phyloP scores from a whole-genome alignment of 2,329 filamentous ascomycete genomes.

The Pseudogymnoascus sp. region DNA sequence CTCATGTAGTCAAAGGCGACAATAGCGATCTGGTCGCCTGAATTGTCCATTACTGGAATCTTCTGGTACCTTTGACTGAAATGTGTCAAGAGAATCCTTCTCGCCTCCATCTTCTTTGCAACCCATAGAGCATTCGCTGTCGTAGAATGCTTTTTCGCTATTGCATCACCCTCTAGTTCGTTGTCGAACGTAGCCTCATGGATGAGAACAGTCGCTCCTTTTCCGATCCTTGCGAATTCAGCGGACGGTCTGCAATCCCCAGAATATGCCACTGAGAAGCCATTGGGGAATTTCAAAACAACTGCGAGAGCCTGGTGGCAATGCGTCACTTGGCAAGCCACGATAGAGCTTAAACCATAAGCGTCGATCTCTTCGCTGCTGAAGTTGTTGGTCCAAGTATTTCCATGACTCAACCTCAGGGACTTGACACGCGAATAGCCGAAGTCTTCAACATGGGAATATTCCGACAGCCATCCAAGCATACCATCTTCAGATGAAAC shows the following conservation, averaged over 20 bases:
- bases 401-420: slow-evolving; percentile 19
- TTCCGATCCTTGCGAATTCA: slow-evolving; percentile 64
- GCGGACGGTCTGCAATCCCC: slow-evolving; percentile 82
- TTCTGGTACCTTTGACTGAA: slow-evolving; percentile 83
- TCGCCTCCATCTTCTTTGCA: slow-evolving; percentile 70
- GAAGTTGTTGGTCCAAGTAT: slow-evolving; percentile 29
- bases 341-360: slow-evolving; percentile 60
- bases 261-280: slow-evolving; percentile 85
- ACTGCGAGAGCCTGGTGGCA: slow-evolving; percentile 73
- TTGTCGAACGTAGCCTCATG: slow-evolving; percentile 97
- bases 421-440: slow-evolving; percentile 50
- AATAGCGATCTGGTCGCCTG: slow-evolving; percentile 55
- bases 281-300: slow-evolving; percentile 68
- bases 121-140: slow-evolving; percentile 78
- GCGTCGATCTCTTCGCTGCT: slow-evolving; percentile 37
- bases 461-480: slow-evolving; percentile 72
- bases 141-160: slow-evolving; percentile 85
- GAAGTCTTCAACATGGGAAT: slow-evolving; percentile 69
- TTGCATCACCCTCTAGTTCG: slow-evolving; percentile 68
- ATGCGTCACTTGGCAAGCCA: slow-evolving; percentile 65
- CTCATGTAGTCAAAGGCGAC: slow-evolving; percentile 77
- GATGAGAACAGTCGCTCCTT: slow-evolving; percentile 72
- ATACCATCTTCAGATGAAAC: slow-evolving; percentile 67
- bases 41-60: slow-evolving; percentile 33
- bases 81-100: slow-evolving; percentile 79